Base-by-base conservation (phyloP, 192 early-diverging fungal species). In the Geosiphon pyriformis region DNA sequence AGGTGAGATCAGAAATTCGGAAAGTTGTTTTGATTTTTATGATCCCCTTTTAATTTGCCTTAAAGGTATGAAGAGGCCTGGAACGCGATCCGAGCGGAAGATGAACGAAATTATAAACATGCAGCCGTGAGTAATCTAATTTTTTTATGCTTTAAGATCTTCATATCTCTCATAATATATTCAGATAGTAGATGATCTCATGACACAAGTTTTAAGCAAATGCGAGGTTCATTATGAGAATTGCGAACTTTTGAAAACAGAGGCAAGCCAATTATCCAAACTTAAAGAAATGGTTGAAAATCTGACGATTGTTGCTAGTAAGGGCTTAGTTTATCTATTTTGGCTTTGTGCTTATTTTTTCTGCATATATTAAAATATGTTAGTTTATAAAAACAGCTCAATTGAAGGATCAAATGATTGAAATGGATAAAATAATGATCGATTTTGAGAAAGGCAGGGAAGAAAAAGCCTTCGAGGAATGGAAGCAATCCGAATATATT, bases 221-320 rank as follows among this genome's bases (percentile, higher is more conserved):
- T 67, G 65, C 56, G 53, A 67, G 22, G 34, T 29, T 20, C 65
- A 56, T 67, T 56, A n/a, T 57, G 34, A 67, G 47, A 42, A 51
- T 42, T 67, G 65, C 29, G 53, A 67, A 29, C 20, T 47, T 23
- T 18, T 67, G 10, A 54, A 67, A 56, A 56, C 65, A 26, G 65
- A 67, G 23, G 34, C 65, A 3, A 67, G 15, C 10, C 65, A 67
- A 46, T 47, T 67, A 26, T 35, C 32, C 8, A 67, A 67, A 56
- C 12, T 67, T 20, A 67, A 46, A 42, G 54, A 29, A 31, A 46
- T 56, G 52, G 56, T 67, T 3, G 53, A 67, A 42, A 35, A 67
- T 26, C 27, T 30, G 17, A 56, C 53, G 0, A 20, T 22, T 22
- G 37, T 46, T 54, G 65, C 65, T 42, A 30, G 65, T 67, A 56